Base-by-base conservation (phyloP, 495 filamentous ascomycete species). In the Talaromyces adpressus region DNA sequence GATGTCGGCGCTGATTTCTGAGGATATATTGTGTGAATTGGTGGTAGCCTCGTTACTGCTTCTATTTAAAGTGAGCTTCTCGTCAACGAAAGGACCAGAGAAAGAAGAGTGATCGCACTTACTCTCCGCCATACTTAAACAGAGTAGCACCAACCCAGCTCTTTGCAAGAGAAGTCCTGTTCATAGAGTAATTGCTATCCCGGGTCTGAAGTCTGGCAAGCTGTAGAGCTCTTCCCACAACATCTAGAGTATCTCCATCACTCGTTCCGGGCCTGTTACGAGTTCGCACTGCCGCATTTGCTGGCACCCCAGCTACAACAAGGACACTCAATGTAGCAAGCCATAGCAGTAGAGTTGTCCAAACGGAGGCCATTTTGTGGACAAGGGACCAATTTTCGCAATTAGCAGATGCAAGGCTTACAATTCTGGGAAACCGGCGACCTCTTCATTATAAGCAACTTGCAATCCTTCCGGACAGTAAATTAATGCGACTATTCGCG, bases 111-210 rank as follows among this genome's bases (percentile, higher is more conserved):
- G 22, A 39, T 29, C 9, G 60, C 12, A 23, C 41, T 47, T 62
- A 63, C 23, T n/a, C 57, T 57, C 20, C 32, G 47, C 62, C 62
- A 56, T 25, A 59, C 18, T 30, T 3, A 49, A 77, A 74, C 18
- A 78, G 60, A 14, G 66, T 73, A 22, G 74, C 73, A 8, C 68
- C 71, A 57, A 67, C 45, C 77, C 77, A 79, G 52, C 73, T 78
- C 53, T 72, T 78, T 18, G 71, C 69, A 27, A 79, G 59, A 30
- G 63, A 70, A 4, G 77, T 77, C 32, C 66, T 72, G 47, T 76
- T 79, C 70, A 74, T 77, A 0, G 65, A 41, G 14, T 69, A 67
- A 8, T 53, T 59, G 6, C 16, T 36, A 52, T 69, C 58, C n/a
- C 68, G 64, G 6, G 63, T 58, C 45, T 64, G 57, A 12, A 58